A percentile compares a stretch with the other conserved stretches of the same genome.
phyloP scores from a whole-genome alignment of 2,329 filamentous ascomycete genomes.

The Fonsecaea erecta region DNA sequence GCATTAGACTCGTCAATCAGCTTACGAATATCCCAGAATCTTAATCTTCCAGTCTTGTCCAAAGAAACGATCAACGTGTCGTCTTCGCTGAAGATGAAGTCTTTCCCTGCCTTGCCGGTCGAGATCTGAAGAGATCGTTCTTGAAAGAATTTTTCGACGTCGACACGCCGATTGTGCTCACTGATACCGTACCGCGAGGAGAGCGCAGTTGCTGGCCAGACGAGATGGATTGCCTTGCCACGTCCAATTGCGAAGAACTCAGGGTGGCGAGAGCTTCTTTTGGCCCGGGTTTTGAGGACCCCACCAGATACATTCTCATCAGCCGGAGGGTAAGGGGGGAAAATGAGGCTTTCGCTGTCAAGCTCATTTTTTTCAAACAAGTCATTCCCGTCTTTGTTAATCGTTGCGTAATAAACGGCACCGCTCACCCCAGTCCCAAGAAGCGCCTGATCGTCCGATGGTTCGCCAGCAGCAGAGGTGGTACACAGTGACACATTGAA shows the following conservation, averaged over 20 bases:
- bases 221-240: slow-evolving; percentile 92
- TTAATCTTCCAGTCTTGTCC: slow-evolving; percentile 93
- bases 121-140: slow-evolving; percentile 91
- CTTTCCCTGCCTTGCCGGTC: slow-evolving; percentile 96
- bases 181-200: slow-evolving; percentile 56
- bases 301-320: slow-evolving; percentile 91
- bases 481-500: slow-evolving; percentile 90
- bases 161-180: slow-evolving; percentile 64
- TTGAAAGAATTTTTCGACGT: slow-evolving; percentile 84
- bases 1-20: slow-evolving; percentile 62
- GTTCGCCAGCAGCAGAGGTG: slow-evolving; percentile 58
- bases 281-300: slow-evolving; percentile 92
- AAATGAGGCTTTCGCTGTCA: slow-evolving; percentile 83
- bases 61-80: slow-evolving; percentile 92
- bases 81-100: slow-evolving; percentile 97
- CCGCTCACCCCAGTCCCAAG: slow-evolving; percentile 93
- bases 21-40: slow-evolving; percentile 96
- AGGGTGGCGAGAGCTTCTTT: slow-evolving; percentile 83
- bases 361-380: slow-evolving; percentile 77
- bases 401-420: slow-evolving; percentile 91
- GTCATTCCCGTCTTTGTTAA: slow-evolving; percentile 77
- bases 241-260: slow-evolving; percentile 95
- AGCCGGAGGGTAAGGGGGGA: slow-evolving; percentile 82
- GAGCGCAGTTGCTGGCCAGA: slow-evolving; percentile 66
- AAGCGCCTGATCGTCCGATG: slow-evolving; percentile 74